Evolutionary conservation across 2,329 filamentous ascomycete species (phyloP).

Genomic region (Xylaria multiplex): DNA sequence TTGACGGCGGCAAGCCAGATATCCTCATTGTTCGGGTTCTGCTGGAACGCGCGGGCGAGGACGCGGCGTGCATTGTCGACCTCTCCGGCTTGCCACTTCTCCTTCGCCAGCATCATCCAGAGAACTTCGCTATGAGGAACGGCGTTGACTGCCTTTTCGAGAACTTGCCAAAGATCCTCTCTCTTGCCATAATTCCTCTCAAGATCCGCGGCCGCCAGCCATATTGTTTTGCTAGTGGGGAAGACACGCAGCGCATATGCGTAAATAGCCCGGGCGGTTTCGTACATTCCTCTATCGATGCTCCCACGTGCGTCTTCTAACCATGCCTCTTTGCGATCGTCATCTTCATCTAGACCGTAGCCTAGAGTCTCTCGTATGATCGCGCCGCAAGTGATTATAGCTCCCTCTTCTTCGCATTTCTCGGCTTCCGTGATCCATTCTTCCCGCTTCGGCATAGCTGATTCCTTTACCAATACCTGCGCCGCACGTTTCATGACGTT

Average conservation of each 20-base stretch:
- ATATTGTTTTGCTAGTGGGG: slow-evolving; percentile 85
- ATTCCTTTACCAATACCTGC: slow-evolving; percentile 86
- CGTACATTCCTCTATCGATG: slow-evolving; percentile 83
- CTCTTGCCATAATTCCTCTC: slow-evolving; percentile 89
- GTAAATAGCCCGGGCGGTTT: slow-evolving; percentile 93
- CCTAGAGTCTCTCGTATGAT: slow-evolving; percentile 94
- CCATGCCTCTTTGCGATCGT: slow-evolving; percentile 96
- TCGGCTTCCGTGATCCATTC: slow-evolving; percentile 97
- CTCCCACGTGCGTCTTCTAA: slow-evolving; percentile 89
- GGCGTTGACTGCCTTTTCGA: slow-evolving; percentile 93
- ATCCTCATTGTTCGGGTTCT: slow-evolving; percentile 96
- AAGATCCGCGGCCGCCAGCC: slow-evolving; percentile 89
- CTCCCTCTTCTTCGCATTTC: slow-evolving; percentile 91
- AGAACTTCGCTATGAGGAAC: slow-evolving; percentile 91
- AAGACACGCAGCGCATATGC: slow-evolving; percentile 91
- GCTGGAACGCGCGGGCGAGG: slow-evolving; percentile 88
- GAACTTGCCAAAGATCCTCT: slow-evolving; percentile 82
- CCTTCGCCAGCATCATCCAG: slow-evolving; percentile 95
- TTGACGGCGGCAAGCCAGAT: slow-evolving; percentile 98
- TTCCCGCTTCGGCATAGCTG: slow-evolving; percentile 95
- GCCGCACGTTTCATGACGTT: slow-evolving; percentile 96
- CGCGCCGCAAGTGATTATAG: slow-evolving; percentile 83
- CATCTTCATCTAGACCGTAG: slow-evolving; percentile 93
- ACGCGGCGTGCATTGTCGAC: slow-evolving; percentile 87
- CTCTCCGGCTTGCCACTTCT: slow-evolving; percentile 90